These are phyloP conservation scores for Cladosporium sp. DNA, from an alignment of 2,329 filamentous ascomycete species.

Conservation along the genomic window DNA sequence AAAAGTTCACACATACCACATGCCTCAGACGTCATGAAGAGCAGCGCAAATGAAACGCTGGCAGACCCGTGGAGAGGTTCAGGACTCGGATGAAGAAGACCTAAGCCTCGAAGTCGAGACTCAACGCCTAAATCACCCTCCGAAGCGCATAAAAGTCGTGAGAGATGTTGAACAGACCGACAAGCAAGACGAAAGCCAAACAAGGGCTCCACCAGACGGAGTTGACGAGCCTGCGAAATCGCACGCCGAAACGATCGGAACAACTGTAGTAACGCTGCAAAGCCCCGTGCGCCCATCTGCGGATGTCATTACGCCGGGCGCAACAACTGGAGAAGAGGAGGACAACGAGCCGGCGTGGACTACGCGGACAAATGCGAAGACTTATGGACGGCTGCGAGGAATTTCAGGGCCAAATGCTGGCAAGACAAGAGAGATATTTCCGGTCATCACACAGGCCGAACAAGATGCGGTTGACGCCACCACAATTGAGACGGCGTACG, in stretches of 20 bases:
- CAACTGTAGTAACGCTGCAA: not conserved
- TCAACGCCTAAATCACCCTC: constrained; percentile 20
- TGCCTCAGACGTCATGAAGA: constrained; percentile 26
- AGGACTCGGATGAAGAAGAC: constrained; percentile 55
- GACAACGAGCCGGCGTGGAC: constrained; percentile 16
- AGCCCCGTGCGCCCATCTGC: not conserved
- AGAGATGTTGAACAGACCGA: not conserved
- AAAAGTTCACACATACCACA: not conserved
- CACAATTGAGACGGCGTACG: not conserved
- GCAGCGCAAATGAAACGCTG: constrained; percentile 48
- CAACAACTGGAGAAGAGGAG: not conserved
- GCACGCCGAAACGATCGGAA: not conserved
- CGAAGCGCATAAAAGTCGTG: constrained; percentile 23
- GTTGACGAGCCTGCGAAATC: not conserved
- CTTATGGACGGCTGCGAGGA: not conserved
- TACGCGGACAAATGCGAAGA: not conserved
- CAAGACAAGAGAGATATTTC: not conserved
- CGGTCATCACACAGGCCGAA: not conserved
- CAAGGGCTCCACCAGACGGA: not conserved
- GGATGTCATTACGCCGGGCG: not conserved
- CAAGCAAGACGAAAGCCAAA: not conserved
- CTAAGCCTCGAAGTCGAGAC: constrained; percentile 22
- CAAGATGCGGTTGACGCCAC: not conserved
- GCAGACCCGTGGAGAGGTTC: constrained; percentile 51
- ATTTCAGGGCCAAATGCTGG: not conserved